These are phyloP conservation scores for Chloris gayana DNA, from an alignment of 176 grass and related monocot genomes.

Conservation along the genomic window DNA sequence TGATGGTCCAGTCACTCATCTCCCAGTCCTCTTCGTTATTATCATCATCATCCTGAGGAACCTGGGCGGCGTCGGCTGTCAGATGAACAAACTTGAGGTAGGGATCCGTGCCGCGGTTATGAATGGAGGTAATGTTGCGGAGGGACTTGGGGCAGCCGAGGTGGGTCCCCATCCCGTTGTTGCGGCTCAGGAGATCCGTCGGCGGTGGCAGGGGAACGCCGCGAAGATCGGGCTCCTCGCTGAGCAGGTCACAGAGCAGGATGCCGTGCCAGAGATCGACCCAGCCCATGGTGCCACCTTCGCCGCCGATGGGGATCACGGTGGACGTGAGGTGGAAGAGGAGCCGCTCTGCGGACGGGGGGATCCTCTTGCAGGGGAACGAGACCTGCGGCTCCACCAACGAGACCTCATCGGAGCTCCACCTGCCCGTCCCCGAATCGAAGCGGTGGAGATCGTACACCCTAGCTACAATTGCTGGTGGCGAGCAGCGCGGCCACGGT, in stretches of 20 bases:
- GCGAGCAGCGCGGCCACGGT: neutral
- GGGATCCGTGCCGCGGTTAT: neutral
- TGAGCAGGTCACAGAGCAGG: constrained; percentile 13
- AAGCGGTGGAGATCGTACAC: neutral
- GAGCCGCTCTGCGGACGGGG: neutral
- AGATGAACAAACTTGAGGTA: neutral
- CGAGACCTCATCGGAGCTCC: neutral
- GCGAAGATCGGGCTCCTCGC: neutral
- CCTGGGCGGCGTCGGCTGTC: too few relatives aligned
- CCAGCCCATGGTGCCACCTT: constrained; percentile 15
- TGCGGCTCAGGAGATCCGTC: neutral
- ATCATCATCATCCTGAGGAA: neutral
- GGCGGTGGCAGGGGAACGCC: neutral
- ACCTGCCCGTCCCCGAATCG: neutral
- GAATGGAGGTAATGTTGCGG: neutral
- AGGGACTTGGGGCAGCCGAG: neutral
- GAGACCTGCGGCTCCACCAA: neutral
- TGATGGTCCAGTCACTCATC: neutral
- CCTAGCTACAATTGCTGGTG: neutral
- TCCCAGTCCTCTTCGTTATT: neutral
- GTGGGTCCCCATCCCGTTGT: neutral
- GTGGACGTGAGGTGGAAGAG: neutral
- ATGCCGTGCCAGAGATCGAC: constrained; percentile 15
- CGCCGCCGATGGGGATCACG: constrained; percentile 13
- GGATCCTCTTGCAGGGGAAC: neutral